A percentile compares a stretch with the other conserved stretches of the same genome.
These are phyloP conservation scores for Coemansia sp. DNA, from an alignment of 371 early-diverging fungal species.

Conservation along the genomic window DNA sequence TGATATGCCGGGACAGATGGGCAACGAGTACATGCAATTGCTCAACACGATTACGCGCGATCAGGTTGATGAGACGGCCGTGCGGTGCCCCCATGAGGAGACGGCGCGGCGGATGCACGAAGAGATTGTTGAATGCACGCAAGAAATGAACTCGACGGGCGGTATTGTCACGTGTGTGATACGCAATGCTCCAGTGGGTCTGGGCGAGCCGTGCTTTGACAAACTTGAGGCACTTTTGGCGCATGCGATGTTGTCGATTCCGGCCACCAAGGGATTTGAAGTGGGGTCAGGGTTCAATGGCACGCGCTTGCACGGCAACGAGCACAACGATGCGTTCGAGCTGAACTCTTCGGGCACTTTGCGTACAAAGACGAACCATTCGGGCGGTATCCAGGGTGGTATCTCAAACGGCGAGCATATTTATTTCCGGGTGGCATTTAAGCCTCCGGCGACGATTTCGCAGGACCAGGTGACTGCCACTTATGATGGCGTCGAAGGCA, in stretches of 20 bases:
- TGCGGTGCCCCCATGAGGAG: constrained; percentile 73
- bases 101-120: constrained; percentile 65
- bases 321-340: constrained; percentile 93
- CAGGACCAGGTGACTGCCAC: constrained; percentile 84
- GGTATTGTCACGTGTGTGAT: constrained; percentile 97
- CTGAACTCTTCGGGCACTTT: constrained; percentile 59
- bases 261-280: constrained; percentile 97
- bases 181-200: constrained; percentile 87
- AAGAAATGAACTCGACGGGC: constrained; percentile 88
- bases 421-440: constrained; percentile 96
- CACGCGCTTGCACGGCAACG: constrained; percentile 79
- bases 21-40: constrained; percentile 60
- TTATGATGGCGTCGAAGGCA: constrained; percentile 79
- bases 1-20: constrained; percentile 67
- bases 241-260: constrained; percentile 98
- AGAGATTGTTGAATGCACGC: constrained; percentile 76
- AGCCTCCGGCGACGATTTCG: constrained; percentile 94
- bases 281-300: constrained; percentile 93
- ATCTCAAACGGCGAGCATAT: constrained; percentile 94
- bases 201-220: constrained; percentile 98
- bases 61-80: constrained; percentile 67
- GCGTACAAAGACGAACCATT: constrained; percentile 87
- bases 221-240: constrained; percentile 95
- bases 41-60: constrained; percentile 71
- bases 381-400: constrained; percentile 97